Evolutionary conservation across 108 stramenopile species (phyloP).

Genomic region (Skeletonema tropicum): DNA sequence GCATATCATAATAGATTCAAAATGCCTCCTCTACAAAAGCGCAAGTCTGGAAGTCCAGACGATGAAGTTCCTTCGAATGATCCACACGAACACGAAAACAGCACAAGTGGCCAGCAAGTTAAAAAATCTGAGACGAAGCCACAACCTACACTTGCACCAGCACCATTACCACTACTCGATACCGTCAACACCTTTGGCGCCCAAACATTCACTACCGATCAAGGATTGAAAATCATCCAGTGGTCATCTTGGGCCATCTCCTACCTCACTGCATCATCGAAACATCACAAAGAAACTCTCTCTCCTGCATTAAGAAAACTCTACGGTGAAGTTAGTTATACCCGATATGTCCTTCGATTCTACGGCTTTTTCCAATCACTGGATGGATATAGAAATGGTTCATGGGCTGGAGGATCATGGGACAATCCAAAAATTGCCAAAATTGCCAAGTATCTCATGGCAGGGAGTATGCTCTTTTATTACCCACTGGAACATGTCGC

Average conservation of each 20-base stretch:
- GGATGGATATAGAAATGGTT: constrained; percentile 59
- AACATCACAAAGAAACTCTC: constrained; percentile 19
- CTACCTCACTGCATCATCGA: constrained; percentile 36
- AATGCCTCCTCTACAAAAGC: constrained; percentile 4
- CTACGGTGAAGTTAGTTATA: constrained; percentile 56
- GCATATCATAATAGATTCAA: neutral
- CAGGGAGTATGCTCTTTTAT: constrained; percentile 74
- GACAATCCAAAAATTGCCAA: constrained; percentile 42
- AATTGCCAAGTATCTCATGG: constrained; percentile 68
- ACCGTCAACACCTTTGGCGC: constrained; percentile 24
- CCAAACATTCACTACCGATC: constrained; percentile 55
- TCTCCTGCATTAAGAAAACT: constrained; percentile 51
- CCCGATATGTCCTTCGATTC: constrained; percentile 71
- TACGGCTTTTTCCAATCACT: constrained; percentile 69
- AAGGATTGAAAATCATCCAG: constrained; percentile 70
- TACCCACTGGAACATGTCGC: constrained; percentile 82
- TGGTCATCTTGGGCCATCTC: constrained; percentile 70
- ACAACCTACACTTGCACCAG: neutral
- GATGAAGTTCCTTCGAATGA: neutral
- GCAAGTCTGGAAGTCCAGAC: neutral
- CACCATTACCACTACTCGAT: constrained; percentile 32
- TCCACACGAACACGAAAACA: neutral
- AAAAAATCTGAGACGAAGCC: neutral
- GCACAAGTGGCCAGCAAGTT: neutral
- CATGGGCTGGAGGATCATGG: constrained; percentile 56